Conservation (phyloP, 306 rosid genomes). For the Pyrus pyrifolia region DNA sequence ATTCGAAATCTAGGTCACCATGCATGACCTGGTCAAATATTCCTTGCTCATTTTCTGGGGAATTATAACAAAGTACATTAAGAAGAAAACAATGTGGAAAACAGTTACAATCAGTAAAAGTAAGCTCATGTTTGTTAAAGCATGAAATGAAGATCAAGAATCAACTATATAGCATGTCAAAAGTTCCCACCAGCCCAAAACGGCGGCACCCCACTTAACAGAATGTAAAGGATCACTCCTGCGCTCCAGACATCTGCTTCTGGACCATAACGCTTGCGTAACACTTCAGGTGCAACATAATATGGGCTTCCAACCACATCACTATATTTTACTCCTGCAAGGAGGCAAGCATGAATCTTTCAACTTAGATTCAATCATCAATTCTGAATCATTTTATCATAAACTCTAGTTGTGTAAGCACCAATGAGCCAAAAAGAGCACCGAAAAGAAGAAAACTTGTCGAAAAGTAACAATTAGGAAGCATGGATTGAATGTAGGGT, state of each 20-base stretch:
- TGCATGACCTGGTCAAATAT: constrained; percentile 90
- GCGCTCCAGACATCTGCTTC: constrained; percentile 99
- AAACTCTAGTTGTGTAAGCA: neutral
- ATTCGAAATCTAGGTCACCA: constrained; percentile 82
- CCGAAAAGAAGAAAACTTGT: neutral
- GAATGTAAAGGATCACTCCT: constrained; percentile 89
- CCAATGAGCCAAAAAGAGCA: neutral
- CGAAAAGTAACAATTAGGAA: neutral
- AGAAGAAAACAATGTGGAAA: neutral
- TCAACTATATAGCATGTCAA: constrained; percentile 2
- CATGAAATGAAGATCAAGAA: neutral
- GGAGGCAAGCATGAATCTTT: constrained; percentile 15
- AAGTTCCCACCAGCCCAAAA: constrained; percentile 92
- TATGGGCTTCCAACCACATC: constrained; percentile 99
- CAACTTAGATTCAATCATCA: constrained; percentile 6
- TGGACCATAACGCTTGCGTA: constrained; percentile 81
- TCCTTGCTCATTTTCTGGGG: constrained; percentile 69
- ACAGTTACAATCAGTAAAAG: constrained; percentile 3
- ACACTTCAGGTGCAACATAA: constrained; percentile 97
- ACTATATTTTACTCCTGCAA: constrained; percentile 66
- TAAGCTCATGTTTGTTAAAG: neutral
- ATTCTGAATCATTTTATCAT: too few species aligned
- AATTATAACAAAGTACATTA: neutral
- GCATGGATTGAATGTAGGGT: neutral
- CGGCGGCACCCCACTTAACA: constrained; percentile 98